A percentile compares a stretch with the other conserved stretches of the same genome.
phyloP scores from a whole-genome alignment of 31 red algal genomes.

The Endocladia muricata region DNA sequence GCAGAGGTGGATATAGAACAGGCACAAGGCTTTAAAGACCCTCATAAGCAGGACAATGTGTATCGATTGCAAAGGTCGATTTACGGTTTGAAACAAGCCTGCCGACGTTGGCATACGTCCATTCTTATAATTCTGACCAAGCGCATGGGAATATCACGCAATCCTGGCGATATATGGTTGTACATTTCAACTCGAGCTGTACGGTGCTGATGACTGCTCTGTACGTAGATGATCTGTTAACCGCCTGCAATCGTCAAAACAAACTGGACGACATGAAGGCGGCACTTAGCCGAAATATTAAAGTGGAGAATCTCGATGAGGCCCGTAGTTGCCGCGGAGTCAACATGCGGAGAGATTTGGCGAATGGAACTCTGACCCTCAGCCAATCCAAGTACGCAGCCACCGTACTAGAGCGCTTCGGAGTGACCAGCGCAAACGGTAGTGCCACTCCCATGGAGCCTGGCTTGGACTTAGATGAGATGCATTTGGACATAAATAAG shows the following conservation, averaged over 20 bases:
- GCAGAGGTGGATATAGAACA: constrained; percentile 21
- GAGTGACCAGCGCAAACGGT: no score
- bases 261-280: neutral
- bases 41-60: neutral
- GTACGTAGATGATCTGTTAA: constrained; percentile 39
- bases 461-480: neutral
- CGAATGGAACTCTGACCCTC: no score
- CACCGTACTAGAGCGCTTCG: no score
- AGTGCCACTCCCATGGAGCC: neutral
- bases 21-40: neutral
- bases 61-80: constrained; percentile 7
- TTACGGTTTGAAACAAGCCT: constrained; percentile 38
- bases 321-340: no score
- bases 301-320: neutral
- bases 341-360: no score
- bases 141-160: neutral
- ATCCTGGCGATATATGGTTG: no score
- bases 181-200: no score
- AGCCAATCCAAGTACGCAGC: no score
- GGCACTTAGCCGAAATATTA: neutral
- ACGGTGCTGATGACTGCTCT: neutral
- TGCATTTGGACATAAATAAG: neutral
- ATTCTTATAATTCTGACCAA: neutral
- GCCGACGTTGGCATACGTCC: neutral
- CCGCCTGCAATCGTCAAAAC: neutral